Evolutionary conservation across 305 asterid species (phyloP).

Genomic region (Plantago lanceolata): DNA sequence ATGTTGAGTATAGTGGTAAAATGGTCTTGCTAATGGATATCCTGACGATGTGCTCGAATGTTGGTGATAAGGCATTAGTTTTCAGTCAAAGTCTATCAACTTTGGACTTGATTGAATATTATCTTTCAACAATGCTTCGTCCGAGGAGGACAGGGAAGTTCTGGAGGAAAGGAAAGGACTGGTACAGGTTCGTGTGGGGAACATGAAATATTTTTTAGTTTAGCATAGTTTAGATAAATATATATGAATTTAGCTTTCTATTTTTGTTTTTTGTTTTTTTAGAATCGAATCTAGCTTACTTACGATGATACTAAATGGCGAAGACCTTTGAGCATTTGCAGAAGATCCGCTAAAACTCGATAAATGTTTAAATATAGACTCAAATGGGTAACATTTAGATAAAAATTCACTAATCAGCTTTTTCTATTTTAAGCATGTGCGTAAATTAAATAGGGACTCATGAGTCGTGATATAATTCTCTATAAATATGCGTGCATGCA

Average conservation of each 20-base stretch:
- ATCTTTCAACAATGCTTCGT: conserved; percentile 76
- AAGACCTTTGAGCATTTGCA: too few relatives aligned
- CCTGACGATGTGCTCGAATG: conserved; percentile 68
- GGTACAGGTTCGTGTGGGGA: conserved; percentile 74
- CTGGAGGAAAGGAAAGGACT: conserved; percentile 94
- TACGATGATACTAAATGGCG: neutral
- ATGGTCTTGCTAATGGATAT: conserved; percentile 93
- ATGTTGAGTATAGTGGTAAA: conserved; percentile 79
- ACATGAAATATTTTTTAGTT: conserved; percentile 24
- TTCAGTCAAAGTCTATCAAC: conserved; percentile 93
- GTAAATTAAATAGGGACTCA: too few relatives aligned
- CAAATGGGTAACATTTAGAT: too few relatives aligned
- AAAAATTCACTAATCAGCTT: too few relatives aligned
- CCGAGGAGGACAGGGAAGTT: conserved; percentile 68
- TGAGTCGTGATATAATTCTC: too few relatives aligned
- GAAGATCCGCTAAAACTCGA: too few relatives aligned
- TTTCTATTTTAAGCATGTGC: too few relatives aligned
- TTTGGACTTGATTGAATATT: conserved; percentile 75
- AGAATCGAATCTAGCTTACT: conserved; percentile 5
- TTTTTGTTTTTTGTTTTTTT: too few relatives aligned
- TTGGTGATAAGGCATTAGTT: conserved; percentile 92
- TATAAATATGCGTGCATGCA: too few relatives aligned
- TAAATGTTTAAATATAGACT: too few relatives aligned
- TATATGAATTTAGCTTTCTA: neutral
- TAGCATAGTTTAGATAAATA: conserved; percentile 5